Evolutionary conservation across 331 rosid species (phyloP), one percentile per base, ranked within the genome.

Genomic region (Prunus yedoensis): DNA sequence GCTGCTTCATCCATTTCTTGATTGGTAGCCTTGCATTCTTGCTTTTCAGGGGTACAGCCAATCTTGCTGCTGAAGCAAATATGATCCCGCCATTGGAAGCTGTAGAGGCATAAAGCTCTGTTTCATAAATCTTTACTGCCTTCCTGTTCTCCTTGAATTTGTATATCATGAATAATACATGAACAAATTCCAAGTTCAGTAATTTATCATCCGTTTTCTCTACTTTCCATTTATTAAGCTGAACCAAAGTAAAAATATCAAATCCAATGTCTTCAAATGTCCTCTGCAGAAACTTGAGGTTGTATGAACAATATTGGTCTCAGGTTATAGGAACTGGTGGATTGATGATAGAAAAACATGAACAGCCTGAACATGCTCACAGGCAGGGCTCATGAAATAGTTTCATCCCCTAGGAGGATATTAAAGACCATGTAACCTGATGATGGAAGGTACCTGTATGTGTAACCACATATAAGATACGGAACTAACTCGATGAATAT

Each of bases 1-100:
- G 97, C 10, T 84, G 89, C 58, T 91, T 91, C 54, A 91, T 91
- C 73, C 83, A 91, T 70, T 93, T 93, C 82, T 84, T 90, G 73
- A 51, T 88, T 17, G 89, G 97, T 18, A 93, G 85, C 68, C 82
- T 93, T 60, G 85, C 94, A 15, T 79, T 93, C 79, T 84, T 93
- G 84, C 94, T 89, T 20, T 89, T 93, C 78, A 88, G 82, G 78
- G 97, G 91, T 11, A 83, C 90, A 2, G 81, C 83, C 35, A 78
- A 52, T 78, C 86, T 81, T 16, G 74, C 85, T 27, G 73, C 80
- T 25, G 79, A 74, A 32, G 76, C 79, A 14, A 75, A 81, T 68
- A 84, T 79, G 27, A 81, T 88, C 71, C 75, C 77, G 13, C 65
- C 70, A 2, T 65, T 74, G 54, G 85, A 87, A 50, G 68, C 86